Evolutionary conservation across 495 filamentous ascomycete genomes (phyloP).

Genomic region (Parathielavia hyrcaniae): DNA sequence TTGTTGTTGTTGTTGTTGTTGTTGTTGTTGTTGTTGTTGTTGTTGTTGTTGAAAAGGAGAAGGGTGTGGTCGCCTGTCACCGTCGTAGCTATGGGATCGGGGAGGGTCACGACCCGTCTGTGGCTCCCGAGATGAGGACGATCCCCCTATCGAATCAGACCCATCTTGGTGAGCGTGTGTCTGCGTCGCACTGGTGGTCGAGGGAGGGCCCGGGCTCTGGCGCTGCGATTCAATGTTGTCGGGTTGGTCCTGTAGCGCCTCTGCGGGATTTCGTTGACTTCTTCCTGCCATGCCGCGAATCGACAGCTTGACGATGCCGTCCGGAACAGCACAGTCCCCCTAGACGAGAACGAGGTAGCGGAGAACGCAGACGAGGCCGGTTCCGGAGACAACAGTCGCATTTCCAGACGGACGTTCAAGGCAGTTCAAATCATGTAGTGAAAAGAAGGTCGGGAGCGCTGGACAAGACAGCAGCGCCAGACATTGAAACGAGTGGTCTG

Average conservation of each 20-base stretch:
- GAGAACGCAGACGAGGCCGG: background rate
- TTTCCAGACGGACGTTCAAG: background rate
- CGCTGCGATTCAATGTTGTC: constrained; percentile 28
- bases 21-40: too few relatives aligned
- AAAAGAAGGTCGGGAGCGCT: background rate
- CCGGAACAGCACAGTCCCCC: background rate
- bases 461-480: background rate
- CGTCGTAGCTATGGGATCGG: background rate
- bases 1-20: too few relatives aligned
- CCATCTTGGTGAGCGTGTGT: background rate
- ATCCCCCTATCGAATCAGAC: background rate
- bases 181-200: background rate
- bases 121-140: background rate
- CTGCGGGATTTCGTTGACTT: constrained; percentile 15
- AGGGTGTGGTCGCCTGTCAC: background rate
- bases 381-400: background rate
- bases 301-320: background rate
- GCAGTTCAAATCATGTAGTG: background rate
- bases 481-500: background rate
- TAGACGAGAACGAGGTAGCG: background rate
- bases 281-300: constrained; percentile 15
- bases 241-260: constrained; percentile 21
- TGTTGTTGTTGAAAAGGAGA: too few relatives aligned
- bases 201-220: constrained; percentile 2
- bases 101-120: background rate